A percentile compares a stretch with the other conserved stretches of the same genome.
Evolutionary conservation across 768 basidiomycete species (phyloP).

Genomic region (Leccinum barrowsii): DNA sequence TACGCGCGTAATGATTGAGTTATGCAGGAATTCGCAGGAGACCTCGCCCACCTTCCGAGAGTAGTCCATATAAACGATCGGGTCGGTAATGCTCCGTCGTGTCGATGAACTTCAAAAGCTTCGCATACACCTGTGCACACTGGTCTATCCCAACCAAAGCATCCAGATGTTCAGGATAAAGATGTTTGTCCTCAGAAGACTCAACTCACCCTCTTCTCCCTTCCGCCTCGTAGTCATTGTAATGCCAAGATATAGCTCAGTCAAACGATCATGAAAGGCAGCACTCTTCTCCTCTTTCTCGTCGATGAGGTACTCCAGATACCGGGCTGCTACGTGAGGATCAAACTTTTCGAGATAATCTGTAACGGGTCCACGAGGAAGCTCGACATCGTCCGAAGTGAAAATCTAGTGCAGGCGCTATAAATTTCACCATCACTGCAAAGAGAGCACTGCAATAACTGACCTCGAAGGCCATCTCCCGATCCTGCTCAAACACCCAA

Average conservation of each 20-base stretch:
- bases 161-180: background rate
- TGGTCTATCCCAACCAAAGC: constrained; percentile 35
- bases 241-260: constrained; percentile 79
- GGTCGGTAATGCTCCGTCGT: constrained; percentile 65
- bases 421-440: background rate
- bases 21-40: background rate
- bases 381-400: constrained; percentile 89
- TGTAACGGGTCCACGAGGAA: constrained; percentile 74
- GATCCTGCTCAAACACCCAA: constrained; percentile 82
- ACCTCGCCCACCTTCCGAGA: constrained; percentile 68
- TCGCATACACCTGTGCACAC: constrained; percentile 53
- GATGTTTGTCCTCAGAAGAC: background rate
- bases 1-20: constrained; percentile 26
- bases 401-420: constrained; percentile 62
- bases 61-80: constrained; percentile 74
- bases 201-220: constrained; percentile 52
- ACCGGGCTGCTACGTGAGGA: constrained; percentile 65
- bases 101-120: constrained; percentile 75
- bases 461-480: constrained; percentile 75
- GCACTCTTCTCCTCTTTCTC: constrained; percentile 65
- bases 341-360: constrained; percentile 75
- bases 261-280: constrained; percentile 84
- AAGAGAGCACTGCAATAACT: background rate
- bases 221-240: constrained; percentile 55
- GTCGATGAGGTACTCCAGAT: constrained; percentile 81